Evolutionary conservation across 31 red algal species (phyloP), one percentile per base, ranked within the genome.

Genomic region (Odonthalia washingtoniensis): DNA sequence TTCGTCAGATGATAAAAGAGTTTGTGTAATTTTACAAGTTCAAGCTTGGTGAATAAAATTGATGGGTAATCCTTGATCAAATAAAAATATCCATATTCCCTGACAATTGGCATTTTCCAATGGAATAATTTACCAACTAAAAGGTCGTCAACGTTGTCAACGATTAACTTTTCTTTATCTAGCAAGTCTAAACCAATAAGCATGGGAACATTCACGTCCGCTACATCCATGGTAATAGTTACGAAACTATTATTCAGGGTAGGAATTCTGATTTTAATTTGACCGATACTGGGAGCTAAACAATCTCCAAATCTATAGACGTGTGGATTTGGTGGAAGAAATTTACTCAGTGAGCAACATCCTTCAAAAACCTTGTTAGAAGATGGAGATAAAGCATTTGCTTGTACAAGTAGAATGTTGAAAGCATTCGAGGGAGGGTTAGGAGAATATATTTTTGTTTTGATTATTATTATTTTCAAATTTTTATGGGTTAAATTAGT

Each of bases 291-390:
- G 24, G 65, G 44, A 5, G 41, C 42, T 17, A 67, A 26, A 3
- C 44, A 31, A n/a, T 67, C 30, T 9, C 60, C 78, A 65, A 82
- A 63, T 6, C 39, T 30, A n/a, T n/a, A n/a, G n/a, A n/a, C n/a
- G n/a, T n/a, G n/a, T n/a, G n/a, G n/a, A n/a, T n/a, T n/a, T n/a
- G 31, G 68, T 67, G 2, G 72, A 40, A 14, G 44, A 74, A 18
- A 21, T 46, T 43, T 40, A 74, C 24, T 3, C 17, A 3, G 21
- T 1, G 3, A 74, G 31, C n/a, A n/a, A n/a, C n/a, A n/a, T n/a
- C n/a, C n/a, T n/a, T n/a, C n/a, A n/a, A n/a, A n/a, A n/a, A n/a
- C n/a, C n/a, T n/a, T n/a, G n/a, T n/a, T n/a, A n/a, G n/a, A n/a
- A n/a, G n/a, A n/a, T n/a, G n/a, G n/a, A n/a, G n/a, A n/a, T n/a